Evolutionary conservation across 2,329 filamentous ascomycete species (phyloP).

Genomic region (Cordyceps farinosa): DNA sequence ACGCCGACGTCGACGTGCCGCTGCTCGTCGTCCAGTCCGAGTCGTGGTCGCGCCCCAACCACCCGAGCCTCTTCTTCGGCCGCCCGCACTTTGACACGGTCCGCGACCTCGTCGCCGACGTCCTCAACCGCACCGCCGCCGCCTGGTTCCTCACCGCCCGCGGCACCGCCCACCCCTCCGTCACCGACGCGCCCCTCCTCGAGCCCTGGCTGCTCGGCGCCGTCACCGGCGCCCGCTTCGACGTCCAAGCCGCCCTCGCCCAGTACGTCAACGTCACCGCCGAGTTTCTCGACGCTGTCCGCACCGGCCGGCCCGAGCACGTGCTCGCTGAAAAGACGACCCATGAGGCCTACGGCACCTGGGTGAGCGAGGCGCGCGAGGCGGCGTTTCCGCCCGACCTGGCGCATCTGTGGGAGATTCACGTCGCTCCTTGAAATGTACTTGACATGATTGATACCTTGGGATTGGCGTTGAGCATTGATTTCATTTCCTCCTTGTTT

Average conservation of each 20-base stretch:
- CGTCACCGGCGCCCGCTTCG: constrained; percentile 58
- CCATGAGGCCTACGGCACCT: constrained; percentile 38
- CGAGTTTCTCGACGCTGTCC: constrained; percentile 53
- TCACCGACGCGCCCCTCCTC: constrained; percentile 64
- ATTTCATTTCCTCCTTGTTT: background rate
- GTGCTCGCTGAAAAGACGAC: constrained; percentile 50
- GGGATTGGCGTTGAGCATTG: constrained; percentile 15
- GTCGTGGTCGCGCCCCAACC: constrained; percentile 52
- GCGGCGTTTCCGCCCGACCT: constrained; percentile 31
- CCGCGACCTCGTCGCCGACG: constrained; percentile 48
- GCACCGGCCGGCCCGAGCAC: constrained; percentile 39
- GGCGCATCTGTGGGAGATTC: constrained; percentile 41
- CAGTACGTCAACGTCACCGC: constrained; percentile 59
- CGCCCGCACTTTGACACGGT: constrained; percentile 63
- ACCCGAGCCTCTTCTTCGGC: constrained; percentile 56
- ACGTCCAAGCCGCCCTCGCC: constrained; percentile 51
- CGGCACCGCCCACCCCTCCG: constrained; percentile 57
- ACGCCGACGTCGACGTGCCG: constrained; percentile 55
- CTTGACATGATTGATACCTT: constrained; percentile 15
- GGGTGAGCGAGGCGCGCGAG: constrained; percentile 35
- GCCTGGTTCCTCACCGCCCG: constrained; percentile 54
- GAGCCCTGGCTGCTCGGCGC: constrained; percentile 58
- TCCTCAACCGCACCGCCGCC: constrained; percentile 41
- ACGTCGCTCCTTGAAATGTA: constrained; percentile 32
- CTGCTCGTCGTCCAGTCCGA: constrained; percentile 60